Conservation (phyloP, 163 green algal genomes). For the Picocystis sp. region DNA sequence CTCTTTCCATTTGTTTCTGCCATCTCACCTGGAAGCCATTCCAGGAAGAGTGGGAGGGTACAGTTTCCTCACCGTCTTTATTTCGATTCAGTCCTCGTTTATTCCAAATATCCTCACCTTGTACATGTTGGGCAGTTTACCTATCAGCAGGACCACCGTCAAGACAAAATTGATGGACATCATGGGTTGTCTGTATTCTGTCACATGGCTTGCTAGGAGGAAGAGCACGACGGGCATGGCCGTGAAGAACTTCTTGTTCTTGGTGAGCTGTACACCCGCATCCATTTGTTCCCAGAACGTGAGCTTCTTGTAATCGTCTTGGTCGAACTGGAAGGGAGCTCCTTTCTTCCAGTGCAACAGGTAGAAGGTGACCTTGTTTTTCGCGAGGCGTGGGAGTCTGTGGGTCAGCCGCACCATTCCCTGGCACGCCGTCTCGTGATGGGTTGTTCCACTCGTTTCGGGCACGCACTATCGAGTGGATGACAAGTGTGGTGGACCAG, state of each 20-base stretch:
- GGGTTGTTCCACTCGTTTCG: too few relatives aligned
- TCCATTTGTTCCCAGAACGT: slow-evolving; percentile 99
- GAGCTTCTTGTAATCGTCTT: slow-evolving; percentile 75
- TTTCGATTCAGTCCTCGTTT: slow-evolving; percentile 2
- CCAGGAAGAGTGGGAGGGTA: too few relatives aligned
- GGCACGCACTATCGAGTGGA: too few relatives aligned
- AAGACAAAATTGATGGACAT: slow-evolving; percentile 2
- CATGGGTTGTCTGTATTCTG: slow-evolving; percentile 3
- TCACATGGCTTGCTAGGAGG: slow-evolving; percentile 16
- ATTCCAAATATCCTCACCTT: slow-evolving; percentile 11
- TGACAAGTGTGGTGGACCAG: too few relatives aligned
- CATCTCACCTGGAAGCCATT: too few relatives aligned
- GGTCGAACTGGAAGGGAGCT: slow-evolving; percentile 12
- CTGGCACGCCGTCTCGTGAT: too few relatives aligned
- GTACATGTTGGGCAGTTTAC: slow-evolving; percentile 9
- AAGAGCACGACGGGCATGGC: slow-evolving; percentile 73
- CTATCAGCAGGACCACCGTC: slow-evolving; percentile 3
- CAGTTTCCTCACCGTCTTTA: too few relatives aligned
- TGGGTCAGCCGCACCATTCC: background rate
- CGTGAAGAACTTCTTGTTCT: slow-evolving; percentile 87
- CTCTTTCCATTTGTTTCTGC: too few relatives aligned
- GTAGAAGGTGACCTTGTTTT: slow-evolving; percentile 8
- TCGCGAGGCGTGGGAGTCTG: background rate
- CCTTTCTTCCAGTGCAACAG: slow-evolving; percentile 10
- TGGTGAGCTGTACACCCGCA: slow-evolving; percentile 63